Evolutionary conservation across 2,329 filamentous ascomycete species (phyloP).

Genomic region (Paracorniculantispora psalliotae): DNA sequence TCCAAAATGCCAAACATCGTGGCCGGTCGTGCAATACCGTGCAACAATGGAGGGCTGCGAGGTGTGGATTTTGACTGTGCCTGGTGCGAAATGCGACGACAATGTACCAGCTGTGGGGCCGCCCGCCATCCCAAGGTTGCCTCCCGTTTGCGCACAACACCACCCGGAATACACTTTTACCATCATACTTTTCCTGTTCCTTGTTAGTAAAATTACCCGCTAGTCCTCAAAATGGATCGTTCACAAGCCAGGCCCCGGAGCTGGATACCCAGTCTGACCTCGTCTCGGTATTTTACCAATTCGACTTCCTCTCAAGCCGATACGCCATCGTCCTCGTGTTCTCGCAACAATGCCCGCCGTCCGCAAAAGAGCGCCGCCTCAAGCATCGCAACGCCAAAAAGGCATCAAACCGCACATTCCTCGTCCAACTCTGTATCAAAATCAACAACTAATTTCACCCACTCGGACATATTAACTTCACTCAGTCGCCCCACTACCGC

Average conservation of each 20-base stretch:
- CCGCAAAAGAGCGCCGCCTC: neutral
- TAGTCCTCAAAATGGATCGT: neutral
- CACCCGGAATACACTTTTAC: neutral
- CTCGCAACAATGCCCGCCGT: neutral
- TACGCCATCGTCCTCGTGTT: neutral
- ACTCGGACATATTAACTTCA: constrained; percentile 20
- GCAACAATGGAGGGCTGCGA: constrained; percentile 15
- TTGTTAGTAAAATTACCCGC: neutral
- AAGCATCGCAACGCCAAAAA: neutral
- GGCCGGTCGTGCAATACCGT: constrained; percentile 24
- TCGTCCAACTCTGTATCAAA: neutral
- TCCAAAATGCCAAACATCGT: constrained; percentile 41
- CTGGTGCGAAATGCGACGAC: neutral
- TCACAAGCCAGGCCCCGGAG: neutral
- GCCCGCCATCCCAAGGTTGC: neutral
- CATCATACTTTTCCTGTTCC: neutral
- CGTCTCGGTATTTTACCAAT: constrained; percentile 2
- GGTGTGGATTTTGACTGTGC: neutral
- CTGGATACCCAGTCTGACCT: neutral
- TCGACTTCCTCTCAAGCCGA: neutral
- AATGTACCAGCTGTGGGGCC: neutral
- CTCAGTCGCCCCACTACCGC: constrained; percentile 33
- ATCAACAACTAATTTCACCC: neutral
- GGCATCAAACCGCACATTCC: neutral
- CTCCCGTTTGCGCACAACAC: neutral